Evolutionary conservation across 2,329 filamentous ascomycete species (phyloP).

Genomic region (Nigrospora osmanthi): DNA sequence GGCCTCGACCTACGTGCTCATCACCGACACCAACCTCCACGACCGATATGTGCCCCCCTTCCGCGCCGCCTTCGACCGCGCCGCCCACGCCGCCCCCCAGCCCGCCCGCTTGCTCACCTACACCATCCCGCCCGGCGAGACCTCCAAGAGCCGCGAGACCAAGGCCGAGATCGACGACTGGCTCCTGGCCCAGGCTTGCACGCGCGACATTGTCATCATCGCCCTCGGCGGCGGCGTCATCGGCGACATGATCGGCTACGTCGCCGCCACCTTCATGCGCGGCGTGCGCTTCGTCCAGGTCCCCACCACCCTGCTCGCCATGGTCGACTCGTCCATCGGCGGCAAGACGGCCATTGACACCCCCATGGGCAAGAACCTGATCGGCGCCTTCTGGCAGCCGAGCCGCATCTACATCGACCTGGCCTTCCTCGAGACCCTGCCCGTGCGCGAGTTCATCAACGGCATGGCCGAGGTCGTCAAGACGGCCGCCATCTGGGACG

Average conservation of each 20-base stretch:
- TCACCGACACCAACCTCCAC: slow-evolving; percentile 90
- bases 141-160: slow-evolving; percentile 85
- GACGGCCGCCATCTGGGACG: slow-evolving; percentile 94
- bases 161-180: slow-evolving; percentile 97
- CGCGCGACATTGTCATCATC: slow-evolving; percentile 88
- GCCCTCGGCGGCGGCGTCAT: slow-evolving; percentile 94
- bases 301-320: slow-evolving; percentile 86
- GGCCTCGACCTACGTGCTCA: slow-evolving; percentile 90
- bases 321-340: slow-evolving; percentile 98
- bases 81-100: slow-evolving; percentile 24
- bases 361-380: slow-evolving; percentile 88
- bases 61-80: slow-evolving; percentile 52
- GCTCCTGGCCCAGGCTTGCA: slow-evolving; percentile 89
- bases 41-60: slow-evolving; percentile 77
- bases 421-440: slow-evolving; percentile 82
- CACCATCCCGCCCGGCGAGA: slow-evolving; percentile 82
- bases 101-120: slow-evolving; percentile 58
- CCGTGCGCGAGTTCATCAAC: slow-evolving; percentile 90
- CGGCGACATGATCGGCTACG: slow-evolving; percentile 95
- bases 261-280: slow-evolving; percentile 97
- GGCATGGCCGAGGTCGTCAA: slow-evolving; percentile 98
- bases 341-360: slow-evolving; percentile 98
- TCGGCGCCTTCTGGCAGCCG: slow-evolving; percentile 96
- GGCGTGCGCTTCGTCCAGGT: slow-evolving; percentile 95
- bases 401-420: slow-evolving; percentile 91